A percentile compares a stretch with the other conserved stretches of the same genome.
These are phyloP conservation scores for Annulohypoxylon truncatum DNA, from an alignment of 2,329 filamentous ascomycete genomes.

Conservation along the genomic window DNA sequence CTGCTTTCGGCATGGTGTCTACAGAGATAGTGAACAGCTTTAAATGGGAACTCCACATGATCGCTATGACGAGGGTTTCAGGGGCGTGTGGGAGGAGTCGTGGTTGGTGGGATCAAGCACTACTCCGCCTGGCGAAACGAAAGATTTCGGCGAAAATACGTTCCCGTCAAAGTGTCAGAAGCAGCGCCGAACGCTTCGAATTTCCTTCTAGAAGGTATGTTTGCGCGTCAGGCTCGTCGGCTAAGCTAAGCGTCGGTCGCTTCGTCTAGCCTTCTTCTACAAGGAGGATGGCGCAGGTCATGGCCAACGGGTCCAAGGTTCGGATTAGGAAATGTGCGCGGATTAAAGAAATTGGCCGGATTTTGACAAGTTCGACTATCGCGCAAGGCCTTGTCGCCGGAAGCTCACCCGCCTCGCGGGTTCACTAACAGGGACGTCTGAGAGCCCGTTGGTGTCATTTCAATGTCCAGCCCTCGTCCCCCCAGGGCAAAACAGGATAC, in stretches of 20 bases:
- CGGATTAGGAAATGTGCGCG: constrained; percentile 28
- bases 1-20: constrained; percentile 29
- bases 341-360: constrained; percentile 26
- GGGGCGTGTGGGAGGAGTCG: background rate
- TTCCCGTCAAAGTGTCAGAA: constrained; percentile 11
- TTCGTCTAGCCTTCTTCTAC: background rate
- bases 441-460: constrained; percentile 30
- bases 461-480: constrained; percentile 17
- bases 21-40: background rate
- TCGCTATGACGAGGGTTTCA: constrained; percentile 37
- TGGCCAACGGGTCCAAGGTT: constrained; percentile 11
- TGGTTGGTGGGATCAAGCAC: constrained; percentile 7
- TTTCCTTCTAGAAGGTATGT: constrained; percentile 36
- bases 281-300: constrained; percentile 6
- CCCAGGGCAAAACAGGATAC: constrained; percentile 16
- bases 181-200: constrained; percentile 20
- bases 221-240: constrained; percentile 1
- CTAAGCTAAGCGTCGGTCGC: constrained; percentile 5
- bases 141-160: constrained; percentile 31
- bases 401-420: constrained; percentile 35
- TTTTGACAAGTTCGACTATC: constrained; percentile 9
- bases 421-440: constrained; percentile 25
- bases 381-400: constrained; percentile 26
- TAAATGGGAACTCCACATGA: constrained; percentile 25
- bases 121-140: constrained; percentile 16